A percentile compares a stretch with the other conserved stretches of the same genome.
phyloP scores from a whole-genome alignment of 1,139 yeast species.

The Hyphopichia khmerensis region DNA sequence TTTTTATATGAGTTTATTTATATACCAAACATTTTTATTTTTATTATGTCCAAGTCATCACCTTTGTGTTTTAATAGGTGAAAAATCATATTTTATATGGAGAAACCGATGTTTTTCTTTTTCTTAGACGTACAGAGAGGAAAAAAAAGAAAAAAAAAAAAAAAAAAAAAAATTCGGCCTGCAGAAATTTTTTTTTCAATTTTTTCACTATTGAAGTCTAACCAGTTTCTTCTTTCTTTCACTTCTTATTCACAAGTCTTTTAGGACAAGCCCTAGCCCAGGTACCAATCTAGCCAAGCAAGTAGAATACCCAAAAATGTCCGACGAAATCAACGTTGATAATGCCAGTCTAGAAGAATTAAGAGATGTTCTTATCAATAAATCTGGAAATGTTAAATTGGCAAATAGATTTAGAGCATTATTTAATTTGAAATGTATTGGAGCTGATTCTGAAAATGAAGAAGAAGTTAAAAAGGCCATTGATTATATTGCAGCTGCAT shows the following conservation, averaged over 20 bases:
- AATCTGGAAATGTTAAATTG: slow-evolving; percentile 63
- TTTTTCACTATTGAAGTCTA: neutral
- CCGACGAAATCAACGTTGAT: slow-evolving; percentile 43
- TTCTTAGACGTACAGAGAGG: too few species aligned
- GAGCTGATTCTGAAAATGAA: slow-evolving; percentile 57
- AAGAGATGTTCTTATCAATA: slow-evolving; percentile 67
- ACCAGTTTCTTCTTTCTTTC: neutral
- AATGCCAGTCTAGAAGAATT: slow-evolving; percentile 61
- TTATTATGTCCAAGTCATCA: neutral
- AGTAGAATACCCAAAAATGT: slow-evolving; percentile 17
- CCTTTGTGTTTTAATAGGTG: neutral
- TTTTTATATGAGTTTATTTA: too few species aligned
- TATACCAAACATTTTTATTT: too few species aligned
- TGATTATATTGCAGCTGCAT: slow-evolving; percentile 79
- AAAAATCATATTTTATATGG: neutral
- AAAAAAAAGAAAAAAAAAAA: neutral
- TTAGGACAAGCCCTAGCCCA: too few species aligned
- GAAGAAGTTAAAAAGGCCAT: slow-evolving; percentile 62
- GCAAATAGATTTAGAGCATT: slow-evolving; percentile 92
- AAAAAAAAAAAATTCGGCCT: neutral
- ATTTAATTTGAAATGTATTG: slow-evolving; percentile 84
- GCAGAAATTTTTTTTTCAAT: neutral
- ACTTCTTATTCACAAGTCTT: neutral
- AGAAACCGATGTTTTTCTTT: neutral
- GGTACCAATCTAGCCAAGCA: too few species aligned